A percentile compares a stretch with the other conserved stretches of the same genome.
These are phyloP conservation scores for Herpetomonas tarakana DNA, from an alignment of 208 protist species.

Conservation along the genomic window DNA sequence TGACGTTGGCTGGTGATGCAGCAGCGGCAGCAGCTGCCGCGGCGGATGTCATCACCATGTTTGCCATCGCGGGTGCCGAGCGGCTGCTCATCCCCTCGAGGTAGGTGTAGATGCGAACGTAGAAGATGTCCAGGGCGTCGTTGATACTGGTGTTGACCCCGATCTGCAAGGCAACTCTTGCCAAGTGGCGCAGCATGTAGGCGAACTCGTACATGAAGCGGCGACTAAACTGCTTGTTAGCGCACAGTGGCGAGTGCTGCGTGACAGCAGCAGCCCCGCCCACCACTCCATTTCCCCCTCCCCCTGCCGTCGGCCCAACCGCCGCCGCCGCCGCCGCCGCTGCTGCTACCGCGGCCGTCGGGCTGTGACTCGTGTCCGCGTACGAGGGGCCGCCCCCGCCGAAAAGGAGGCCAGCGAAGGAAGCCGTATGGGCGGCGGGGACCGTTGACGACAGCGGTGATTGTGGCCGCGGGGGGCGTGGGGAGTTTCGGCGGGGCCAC, in stretches of 20 bases:
- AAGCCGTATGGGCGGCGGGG: no score
- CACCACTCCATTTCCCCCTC: no score
- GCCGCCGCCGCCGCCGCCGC: not conserved
- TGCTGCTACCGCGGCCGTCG: not conserved
- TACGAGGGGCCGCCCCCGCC: no score
- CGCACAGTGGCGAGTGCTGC: constrained; percentile 31
- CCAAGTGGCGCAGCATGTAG: constrained; percentile 59
- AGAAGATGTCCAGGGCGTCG: constrained; percentile 78
- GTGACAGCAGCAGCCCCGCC: constrained; percentile 7
- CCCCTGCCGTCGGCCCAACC: not conserved
- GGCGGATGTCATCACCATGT: constrained; percentile 21
- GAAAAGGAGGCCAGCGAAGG: no score
- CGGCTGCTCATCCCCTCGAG: constrained; percentile 59
- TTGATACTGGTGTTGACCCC: constrained; percentile 43
- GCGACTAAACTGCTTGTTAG: constrained; percentile 66
- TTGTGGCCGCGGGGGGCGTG: not conserved
- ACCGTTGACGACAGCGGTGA: not conserved
- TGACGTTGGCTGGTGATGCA: no score
- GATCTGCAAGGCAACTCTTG: constrained; percentile 38
- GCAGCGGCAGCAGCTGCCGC: constrained; percentile 1
- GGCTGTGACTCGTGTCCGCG: not conserved
- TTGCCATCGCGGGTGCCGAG: constrained; percentile 24
- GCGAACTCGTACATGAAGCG: constrained; percentile 78
- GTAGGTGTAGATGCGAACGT: constrained; percentile 58
- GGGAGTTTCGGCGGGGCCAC: not conserved